A percentile compares a stretch with the other conserved stretches of the same genome.
Evolutionary conservation across 2,329 filamentous ascomycete genomes (phyloP).

Genomic region (Botrytis pseudocinerea): DNA sequence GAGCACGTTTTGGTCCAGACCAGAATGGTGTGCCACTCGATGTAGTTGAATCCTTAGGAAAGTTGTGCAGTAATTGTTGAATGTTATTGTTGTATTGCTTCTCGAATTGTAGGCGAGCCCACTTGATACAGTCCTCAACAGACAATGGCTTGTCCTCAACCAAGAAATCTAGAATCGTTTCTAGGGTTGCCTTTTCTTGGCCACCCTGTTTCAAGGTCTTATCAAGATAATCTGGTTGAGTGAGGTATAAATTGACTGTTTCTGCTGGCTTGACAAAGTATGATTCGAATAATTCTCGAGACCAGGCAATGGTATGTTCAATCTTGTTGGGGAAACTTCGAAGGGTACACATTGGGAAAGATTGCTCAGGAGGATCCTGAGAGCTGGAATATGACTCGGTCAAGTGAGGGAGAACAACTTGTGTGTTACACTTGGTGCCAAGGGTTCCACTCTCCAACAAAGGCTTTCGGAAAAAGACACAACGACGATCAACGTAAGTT

Average conservation of each 20-base stretch:
- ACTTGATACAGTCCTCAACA: constrained; percentile 95
- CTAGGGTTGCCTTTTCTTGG: constrained; percentile 90
- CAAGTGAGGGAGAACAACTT: constrained; percentile 85
- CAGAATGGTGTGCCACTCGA: constrained; percentile 91
- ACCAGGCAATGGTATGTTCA: constrained; percentile 98
- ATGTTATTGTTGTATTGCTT: constrained; percentile 97
- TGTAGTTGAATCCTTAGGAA: constrained; percentile 89
- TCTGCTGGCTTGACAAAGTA: constrained; percentile 93
- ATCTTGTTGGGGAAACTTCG: constrained; percentile 98
- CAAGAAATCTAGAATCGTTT: constrained; percentile 85
- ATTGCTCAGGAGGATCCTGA: constrained; percentile 96
- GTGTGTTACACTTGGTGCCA: constrained; percentile 98
- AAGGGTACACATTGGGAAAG: constrained; percentile 98
- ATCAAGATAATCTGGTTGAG: constrained; percentile 86
- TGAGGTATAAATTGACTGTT: constrained; percentile 90
- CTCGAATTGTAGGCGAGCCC: constrained; percentile 92
- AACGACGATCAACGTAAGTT: constrained; percentile 93
- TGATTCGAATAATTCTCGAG: constrained; percentile 91
- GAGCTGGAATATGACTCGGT: constrained; percentile 98
- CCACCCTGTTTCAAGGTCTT: constrained; percentile 87
- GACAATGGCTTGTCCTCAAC: constrained; percentile 88
- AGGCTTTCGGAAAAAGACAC: constrained; percentile 97
- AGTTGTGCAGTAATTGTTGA: constrained; percentile 92
- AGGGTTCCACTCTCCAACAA: constrained; percentile 94
- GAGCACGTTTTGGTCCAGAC: constrained; percentile 97